Evolutionary conservation across 805 yeast genomes (phyloP).

Genomic region (Candida chauliodis): DNA sequence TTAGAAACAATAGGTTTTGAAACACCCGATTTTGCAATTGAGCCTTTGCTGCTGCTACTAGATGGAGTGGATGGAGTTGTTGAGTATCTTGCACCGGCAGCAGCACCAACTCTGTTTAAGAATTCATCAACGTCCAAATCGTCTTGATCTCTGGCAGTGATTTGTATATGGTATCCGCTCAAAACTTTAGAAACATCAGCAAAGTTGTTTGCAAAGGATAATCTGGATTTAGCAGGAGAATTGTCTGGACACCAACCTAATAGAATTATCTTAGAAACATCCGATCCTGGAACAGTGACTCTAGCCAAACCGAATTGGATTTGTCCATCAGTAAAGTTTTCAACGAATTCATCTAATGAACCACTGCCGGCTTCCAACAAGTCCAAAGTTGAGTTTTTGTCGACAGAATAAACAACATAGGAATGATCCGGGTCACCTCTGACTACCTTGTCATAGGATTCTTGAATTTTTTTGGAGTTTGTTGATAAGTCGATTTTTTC

Average conservation of each 20-base stretch:
- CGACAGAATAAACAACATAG: slow-evolving; percentile 82
- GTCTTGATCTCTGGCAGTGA: slow-evolving; percentile 92
- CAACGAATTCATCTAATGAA: slow-evolving; percentile 72
- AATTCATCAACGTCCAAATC: slow-evolving; percentile 81
- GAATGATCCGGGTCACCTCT: slow-evolving; percentile 65
- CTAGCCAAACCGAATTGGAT: slow-evolving; percentile 90
- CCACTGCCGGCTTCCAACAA: slow-evolving; percentile 56
- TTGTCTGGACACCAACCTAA: slow-evolving; percentile 98
- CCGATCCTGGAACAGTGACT: slow-evolving; percentile 87
- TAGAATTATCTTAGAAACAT: slow-evolving; percentile 76
- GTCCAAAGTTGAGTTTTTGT: slow-evolving; percentile 46
- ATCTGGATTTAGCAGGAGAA: slow-evolving; percentile 73
- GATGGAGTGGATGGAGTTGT: slow-evolving; percentile 14
- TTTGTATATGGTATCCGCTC: slow-evolving; percentile 89
- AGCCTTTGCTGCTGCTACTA: slow-evolving; percentile 12
- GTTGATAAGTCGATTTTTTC: slow-evolving; percentile 60
- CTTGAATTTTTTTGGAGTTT: slow-evolving; percentile 71
- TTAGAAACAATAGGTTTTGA: slow-evolving; percentile 25
- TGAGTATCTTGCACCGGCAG: slow-evolving; percentile 95
- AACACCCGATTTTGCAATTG: slow-evolving; percentile 10
- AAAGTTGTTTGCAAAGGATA: slow-evolving; percentile 73
- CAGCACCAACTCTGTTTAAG: slow-evolving; percentile 72
- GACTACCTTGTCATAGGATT: slow-evolving; percentile 73
- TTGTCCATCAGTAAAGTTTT: slow-evolving; percentile 78
- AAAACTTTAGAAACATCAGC: slow-evolving; percentile 69